These are phyloP conservation scores for Papiliotrema terrestris DNA, from an alignment of 1,284 basidiomycete species.

Conservation along the genomic window DNA sequence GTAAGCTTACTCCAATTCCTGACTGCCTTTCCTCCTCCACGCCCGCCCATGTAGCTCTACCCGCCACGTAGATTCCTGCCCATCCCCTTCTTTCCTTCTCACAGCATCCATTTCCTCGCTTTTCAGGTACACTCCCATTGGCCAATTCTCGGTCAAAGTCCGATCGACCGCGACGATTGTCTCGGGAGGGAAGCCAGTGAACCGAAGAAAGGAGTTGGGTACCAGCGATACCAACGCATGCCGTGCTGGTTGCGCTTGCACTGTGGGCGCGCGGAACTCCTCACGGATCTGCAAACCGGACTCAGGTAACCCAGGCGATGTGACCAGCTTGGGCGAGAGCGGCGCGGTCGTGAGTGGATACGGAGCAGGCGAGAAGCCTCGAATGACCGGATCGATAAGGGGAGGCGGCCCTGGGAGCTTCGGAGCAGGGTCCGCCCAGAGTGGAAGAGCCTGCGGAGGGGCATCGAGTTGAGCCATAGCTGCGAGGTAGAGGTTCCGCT, in stretches of 20 bases:
- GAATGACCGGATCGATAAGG: neutral
- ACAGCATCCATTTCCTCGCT: conserved; percentile 20
- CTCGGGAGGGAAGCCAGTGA: conserved; percentile 28
- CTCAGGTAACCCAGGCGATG: conserved; percentile 17
- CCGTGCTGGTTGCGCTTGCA: conserved; percentile 4
- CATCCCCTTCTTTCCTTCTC: neutral
- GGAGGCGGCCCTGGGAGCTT: conserved; percentile 15
- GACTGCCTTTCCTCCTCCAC: conserved; percentile 38
- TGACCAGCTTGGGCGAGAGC: conserved; percentile 31
- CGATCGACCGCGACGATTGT: conserved; percentile 24
- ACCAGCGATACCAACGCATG: conserved; percentile 35
- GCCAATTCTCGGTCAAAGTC: conserved; percentile 22
- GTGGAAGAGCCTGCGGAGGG: conserved; percentile 26
- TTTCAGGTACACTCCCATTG: conserved; percentile 15
- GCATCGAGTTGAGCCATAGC: conserved; percentile 36
- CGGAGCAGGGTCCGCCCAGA: conserved; percentile 39
- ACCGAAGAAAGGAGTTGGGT: conserved; percentile 19
- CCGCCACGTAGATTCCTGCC: conserved; percentile 21
- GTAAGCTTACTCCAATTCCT: conserved; percentile 39
- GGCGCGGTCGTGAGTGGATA: conserved; percentile 12
- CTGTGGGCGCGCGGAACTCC: conserved; percentile 18
- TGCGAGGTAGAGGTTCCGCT: conserved; percentile 40
- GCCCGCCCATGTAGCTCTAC: conserved; percentile 31
- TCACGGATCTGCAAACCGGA: conserved; percentile 27
- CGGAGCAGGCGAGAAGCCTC: neutral